Evolutionary conservation across 2,329 filamentous ascomycete species (phyloP), one percentile per base, ranked within the genome.

Genomic region (Ophiostoma populinum): DNA sequence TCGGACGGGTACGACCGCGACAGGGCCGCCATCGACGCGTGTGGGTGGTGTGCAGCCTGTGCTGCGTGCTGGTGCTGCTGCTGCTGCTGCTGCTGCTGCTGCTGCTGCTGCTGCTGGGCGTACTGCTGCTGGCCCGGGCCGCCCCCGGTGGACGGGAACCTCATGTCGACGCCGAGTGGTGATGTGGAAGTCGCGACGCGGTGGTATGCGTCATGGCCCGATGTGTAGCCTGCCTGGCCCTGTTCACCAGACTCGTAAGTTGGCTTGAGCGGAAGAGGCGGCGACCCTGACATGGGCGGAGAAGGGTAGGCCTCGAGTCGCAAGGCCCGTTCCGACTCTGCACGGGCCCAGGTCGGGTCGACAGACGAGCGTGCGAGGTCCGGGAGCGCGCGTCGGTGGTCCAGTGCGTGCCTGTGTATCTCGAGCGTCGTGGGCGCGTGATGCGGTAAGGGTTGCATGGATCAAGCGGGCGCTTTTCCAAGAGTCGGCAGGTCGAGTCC

Each of bases 271-370:
- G 70, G 66, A 48, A 65, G 59, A 47, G 64, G 64, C 49, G 72
- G 70, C 61, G 73, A 75, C 53, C 70, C 71, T 63, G 74, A 77
- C 74, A 78, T 78, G 65, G 74, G 74, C 60, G 74, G 73, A 64
- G 74, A 78, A 53, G 72, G 73, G 59, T 78, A 78, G 53, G 66
- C 68, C 62, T 61, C 61, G 51, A 59, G 59, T 49, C 61, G 63
- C 59, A 61, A 61, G 58, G 53, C 54, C 36, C 57, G 58, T 54
- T 62, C 61, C 51, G 58, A 62, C 60, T 63, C 59, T 61, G 57
- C 58, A 65, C 61, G 60, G 50, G 57, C 58, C 63, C 66, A 63
- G 54, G 59, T 61, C 58, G 61, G 57, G 58, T 68, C 66, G 48
- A 69, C 60, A 55, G 58, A 58, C 51, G 65, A 65, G 49, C 59